Evolutionary conservation across 1,139 yeast genomes (phyloP), one percentile per base, ranked within the genome.

Genomic region (Candida labiduridarum): DNA sequence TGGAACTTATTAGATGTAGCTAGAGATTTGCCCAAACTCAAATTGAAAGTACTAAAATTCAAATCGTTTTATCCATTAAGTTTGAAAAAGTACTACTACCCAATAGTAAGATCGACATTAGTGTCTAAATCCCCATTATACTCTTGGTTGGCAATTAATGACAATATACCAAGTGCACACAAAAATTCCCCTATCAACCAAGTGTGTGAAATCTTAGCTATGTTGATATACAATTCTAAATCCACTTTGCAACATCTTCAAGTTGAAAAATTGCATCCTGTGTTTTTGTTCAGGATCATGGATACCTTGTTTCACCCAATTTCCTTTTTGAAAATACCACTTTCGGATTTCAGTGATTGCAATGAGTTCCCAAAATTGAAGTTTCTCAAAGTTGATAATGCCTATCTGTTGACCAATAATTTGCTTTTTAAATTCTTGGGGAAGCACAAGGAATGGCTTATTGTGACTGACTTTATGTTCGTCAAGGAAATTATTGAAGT

Each of bases 191-290:
- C 52, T 27, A 44, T 49, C n/a, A 18, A 31, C 14, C 44, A 39
- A 22, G 35, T 49, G 5, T 31, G 36, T 14, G 22, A 34, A 8
- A 40, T 49, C 5, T 46, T 49, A 15, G 35, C 45, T 15, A 16
- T 14, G 10, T 41, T 46, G 27, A 22, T 40, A 14, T 45, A 39
- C 11, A 14, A 31, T 11, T 18, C 44, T 16, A 45, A n/a, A 16
- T 33, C 39, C 8, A 31, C 48, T 10, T 40, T 45, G 12, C 40
- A 45, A 16, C 40, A 31, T 12, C 44, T 45, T 22, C 31, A 14
- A 12, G 40, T 49, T 25, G 43, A 41, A 16, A 49, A 46, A 19
- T 38, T 49, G 16, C 49, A 49, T 29, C 49, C 51, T 1, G 44
- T 46, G 2, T 49, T 49, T 41, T 27, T 49, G 16, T 45, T 46